Conservation (phyloP, 768 basidiomycete species). For the Cystofilobasidium bisporidii region DNA sequence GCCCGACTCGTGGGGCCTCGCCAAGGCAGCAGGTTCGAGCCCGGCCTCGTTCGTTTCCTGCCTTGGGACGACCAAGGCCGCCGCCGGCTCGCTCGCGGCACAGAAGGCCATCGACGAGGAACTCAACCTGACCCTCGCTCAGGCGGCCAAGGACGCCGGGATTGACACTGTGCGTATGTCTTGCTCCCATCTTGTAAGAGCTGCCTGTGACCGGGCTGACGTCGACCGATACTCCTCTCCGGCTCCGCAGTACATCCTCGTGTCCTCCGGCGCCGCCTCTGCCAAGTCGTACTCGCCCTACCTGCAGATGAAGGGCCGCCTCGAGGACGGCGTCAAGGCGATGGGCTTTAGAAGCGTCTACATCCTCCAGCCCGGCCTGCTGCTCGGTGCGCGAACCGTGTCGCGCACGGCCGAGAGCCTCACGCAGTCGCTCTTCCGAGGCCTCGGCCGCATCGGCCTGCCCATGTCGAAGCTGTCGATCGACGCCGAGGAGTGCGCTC, state of each 20-base stretch:
- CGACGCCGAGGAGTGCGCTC: conserved; percentile 35
- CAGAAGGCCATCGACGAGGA: conserved; percentile 36
- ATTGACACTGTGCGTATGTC: conserved; percentile 32
- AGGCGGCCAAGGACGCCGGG: conserved; percentile 35
- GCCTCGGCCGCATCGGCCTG: conserved; percentile 31
- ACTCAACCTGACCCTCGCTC: conserved; percentile 35
- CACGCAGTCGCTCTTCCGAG: conserved; percentile 30
- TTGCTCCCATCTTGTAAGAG: not conserved
- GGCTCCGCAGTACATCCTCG: conserved; percentile 35
- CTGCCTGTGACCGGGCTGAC: not conserved
- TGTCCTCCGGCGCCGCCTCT: conserved; percentile 32
- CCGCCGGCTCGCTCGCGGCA: conserved; percentile 33
- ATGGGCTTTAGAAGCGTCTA: conserved; percentile 33
- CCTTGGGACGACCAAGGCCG: conserved; percentile 36
- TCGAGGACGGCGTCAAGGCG: conserved; percentile 35
- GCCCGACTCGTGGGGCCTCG: conserved; percentile 14
- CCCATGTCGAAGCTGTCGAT: conserved; percentile 28
- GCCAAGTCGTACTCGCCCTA: conserved; percentile 32
- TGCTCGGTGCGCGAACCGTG: conserved; percentile 33
- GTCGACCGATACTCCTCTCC: not conserved
- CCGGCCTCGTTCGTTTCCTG: conserved; percentile 31
- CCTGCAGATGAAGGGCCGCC: conserved; percentile 34
- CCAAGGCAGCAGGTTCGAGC: conserved; percentile 25
- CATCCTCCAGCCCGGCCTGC: conserved; percentile 36
- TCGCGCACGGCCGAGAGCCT: conserved; percentile 29